Evolutionary conservation across 345 rosid species (phyloP).

Genomic region (Hypericum androsaemum): DNA sequence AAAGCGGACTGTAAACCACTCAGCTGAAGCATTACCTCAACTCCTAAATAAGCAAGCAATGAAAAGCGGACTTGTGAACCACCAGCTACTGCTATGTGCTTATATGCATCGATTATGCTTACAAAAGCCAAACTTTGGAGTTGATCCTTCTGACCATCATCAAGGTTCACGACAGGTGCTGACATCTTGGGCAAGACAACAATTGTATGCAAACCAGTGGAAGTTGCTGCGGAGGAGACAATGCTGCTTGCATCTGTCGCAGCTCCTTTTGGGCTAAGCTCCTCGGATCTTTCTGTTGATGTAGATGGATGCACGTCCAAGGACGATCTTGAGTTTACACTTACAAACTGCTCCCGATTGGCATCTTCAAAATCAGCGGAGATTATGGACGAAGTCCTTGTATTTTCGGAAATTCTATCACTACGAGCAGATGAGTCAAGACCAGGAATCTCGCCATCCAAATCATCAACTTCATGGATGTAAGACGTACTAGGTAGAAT

Average conservation of each 20-base stretch:
- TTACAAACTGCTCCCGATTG: conserved; percentile 49
- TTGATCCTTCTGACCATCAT: conserved; percentile 70
- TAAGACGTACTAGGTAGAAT: conserved; percentile 28
- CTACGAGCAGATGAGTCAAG: conserved; percentile 50
- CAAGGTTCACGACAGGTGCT: conserved; percentile 74
- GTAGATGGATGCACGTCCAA: conserved; percentile 45
- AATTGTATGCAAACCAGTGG: conserved; percentile 37
- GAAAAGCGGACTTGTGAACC: conserved; percentile 69
- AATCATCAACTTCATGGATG: conserved; percentile 29
- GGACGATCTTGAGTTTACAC: conserved; percentile 37
- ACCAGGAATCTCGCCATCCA: conserved; percentile 76
- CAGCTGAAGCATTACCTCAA: conserved; percentile 47
- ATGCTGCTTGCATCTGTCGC: conserved; percentile 35
- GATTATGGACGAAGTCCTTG: conserved; percentile 45
- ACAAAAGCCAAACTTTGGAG: conserved; percentile 57
- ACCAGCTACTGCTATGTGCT: conserved; percentile 72
- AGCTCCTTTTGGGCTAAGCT: conserved; percentile 61
- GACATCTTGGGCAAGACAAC: conserved; percentile 73
- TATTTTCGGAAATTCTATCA: conserved; percentile 44
- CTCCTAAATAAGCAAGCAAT: conserved; percentile 72
- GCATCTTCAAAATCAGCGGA: conserved; percentile 49
- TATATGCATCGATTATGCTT: conserved; percentile 74
- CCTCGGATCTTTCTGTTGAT: conserved; percentile 77
- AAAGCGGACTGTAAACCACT: neutral
- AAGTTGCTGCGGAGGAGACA: conserved; percentile 51